A percentile compares a stretch with the other conserved stretches of the same genome.
phyloP scores from a whole-genome alignment of 2,329 filamentous ascomycete species.

The Colletotrichum spaethianum region DNA sequence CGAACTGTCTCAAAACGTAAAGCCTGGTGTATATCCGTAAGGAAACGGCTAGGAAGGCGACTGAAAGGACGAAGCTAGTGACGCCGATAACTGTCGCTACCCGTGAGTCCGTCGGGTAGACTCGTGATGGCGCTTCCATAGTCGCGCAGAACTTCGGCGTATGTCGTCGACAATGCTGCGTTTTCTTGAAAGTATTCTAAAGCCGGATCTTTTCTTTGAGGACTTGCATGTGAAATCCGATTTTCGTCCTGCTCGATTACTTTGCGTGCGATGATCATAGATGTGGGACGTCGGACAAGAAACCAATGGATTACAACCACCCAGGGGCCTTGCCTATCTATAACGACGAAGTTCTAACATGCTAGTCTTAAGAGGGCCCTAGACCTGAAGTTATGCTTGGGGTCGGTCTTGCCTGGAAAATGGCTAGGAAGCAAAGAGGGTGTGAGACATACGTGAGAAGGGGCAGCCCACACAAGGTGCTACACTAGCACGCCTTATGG shows the following conservation, averaged over 20 bases:
- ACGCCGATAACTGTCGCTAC: slow-evolving; percentile 12
- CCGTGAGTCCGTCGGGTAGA: slow-evolving; percentile 17
- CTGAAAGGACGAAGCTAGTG: slow-evolving; percentile 4
- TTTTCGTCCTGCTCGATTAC: background rate
- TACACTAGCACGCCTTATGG: slow-evolving; percentile 17
- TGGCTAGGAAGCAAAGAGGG: background rate
- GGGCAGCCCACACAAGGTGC: slow-evolving; percentile 12
- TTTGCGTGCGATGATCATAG: background rate
- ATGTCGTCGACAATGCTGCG: background rate
- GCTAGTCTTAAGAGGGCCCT: background rate
- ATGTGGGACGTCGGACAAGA: slow-evolving; percentile 1
- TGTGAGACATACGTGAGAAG: slow-evolving; percentile 27
- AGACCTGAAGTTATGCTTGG: background rate
- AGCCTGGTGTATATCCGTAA: slow-evolving; percentile 44
- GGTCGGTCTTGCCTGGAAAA: background rate
- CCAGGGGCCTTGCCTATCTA: slow-evolving; percentile 12
- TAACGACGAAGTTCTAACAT: slow-evolving; percentile 6
- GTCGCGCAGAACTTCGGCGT: background rate
- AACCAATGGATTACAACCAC: background rate
- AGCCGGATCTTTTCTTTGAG: no score
- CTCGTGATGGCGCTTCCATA: slow-evolving; percentile 38
- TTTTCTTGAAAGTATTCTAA: no score
- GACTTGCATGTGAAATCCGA: background rate
- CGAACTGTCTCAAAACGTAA: slow-evolving; percentile 46
- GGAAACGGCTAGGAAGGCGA: slow-evolving; percentile 30